phyloP scores from a whole-genome alignment of 805 yeast genomes.

The Wickerhamiella galacta region DNA sequence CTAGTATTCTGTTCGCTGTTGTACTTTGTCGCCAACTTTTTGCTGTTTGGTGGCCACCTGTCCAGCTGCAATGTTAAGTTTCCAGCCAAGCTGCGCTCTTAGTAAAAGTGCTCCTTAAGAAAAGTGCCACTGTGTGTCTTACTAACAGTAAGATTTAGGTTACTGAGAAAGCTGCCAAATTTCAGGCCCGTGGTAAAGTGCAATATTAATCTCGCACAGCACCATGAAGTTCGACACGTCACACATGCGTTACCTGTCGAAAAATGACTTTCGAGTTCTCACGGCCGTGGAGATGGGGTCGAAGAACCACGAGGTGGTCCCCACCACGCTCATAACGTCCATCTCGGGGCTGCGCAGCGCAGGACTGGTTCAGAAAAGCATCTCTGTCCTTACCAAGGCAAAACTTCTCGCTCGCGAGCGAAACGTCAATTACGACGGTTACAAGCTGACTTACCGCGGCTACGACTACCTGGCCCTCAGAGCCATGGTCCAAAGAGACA shows the following conservation, averaged over 20 bases:
- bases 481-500: constrained; percentile 58
- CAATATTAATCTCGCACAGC: too few species aligned
- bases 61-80: too few species aligned
- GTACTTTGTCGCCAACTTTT: too few species aligned
- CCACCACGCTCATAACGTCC: constrained; percentile 66
- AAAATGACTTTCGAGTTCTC: constrained; percentile 79
- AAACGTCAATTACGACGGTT: constrained; percentile 93
- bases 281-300: constrained; percentile 79
- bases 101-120: too few species aligned
- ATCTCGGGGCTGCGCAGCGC: constrained; percentile 61
- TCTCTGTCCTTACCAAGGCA: constrained; percentile 74
- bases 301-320: constrained; percentile 86
- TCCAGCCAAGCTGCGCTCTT: too few species aligned
- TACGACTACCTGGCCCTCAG: constrained; percentile 84
- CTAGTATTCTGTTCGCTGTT: too few species aligned
- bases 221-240: constrained; percentile 92
- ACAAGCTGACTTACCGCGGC: constrained; percentile 73
- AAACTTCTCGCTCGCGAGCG: constrained; percentile 61
- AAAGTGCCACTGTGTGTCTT: too few species aligned
- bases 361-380: constrained; percentile 60
- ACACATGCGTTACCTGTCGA: constrained; percentile 82
- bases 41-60: too few species aligned
- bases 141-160: too few species aligned
- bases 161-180: too few species aligned
- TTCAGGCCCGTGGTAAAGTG: too few species aligned